Conservation (phyloP, 768 basidiomycete species). For the Pulveroboletus sp. region DNA sequence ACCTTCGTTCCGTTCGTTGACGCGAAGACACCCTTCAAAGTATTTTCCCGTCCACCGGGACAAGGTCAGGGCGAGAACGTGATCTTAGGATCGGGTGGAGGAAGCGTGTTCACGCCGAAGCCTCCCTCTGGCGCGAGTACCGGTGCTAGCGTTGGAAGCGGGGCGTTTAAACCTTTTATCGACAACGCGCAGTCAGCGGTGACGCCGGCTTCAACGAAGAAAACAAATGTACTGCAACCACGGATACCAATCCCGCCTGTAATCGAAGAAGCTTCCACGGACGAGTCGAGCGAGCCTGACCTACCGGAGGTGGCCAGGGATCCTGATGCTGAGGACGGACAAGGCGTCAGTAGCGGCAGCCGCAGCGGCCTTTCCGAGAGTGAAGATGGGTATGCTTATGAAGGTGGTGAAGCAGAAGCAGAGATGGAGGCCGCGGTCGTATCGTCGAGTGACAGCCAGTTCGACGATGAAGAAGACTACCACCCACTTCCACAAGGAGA, state of each 20-base stretch:
- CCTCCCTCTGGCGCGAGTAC: conserved; percentile 22
- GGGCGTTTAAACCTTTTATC: conserved; percentile 39
- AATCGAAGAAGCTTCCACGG: conserved; percentile 28
- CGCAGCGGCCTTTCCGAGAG: conserved; percentile 32
- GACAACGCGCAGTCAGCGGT: conserved; percentile 19
- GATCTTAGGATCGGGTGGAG: conserved; percentile 13
- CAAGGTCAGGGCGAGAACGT: conserved; percentile 41
- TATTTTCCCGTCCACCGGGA: conserved; percentile 66
- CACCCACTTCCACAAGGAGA: conserved; percentile 11
- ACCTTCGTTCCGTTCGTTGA: conserved; percentile 44
- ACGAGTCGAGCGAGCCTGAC: conserved; percentile 32
- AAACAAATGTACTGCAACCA: conserved; percentile 16
- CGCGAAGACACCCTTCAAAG: conserved; percentile 45
- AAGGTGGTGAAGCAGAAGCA: conserved; percentile 24
- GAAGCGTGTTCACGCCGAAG: conserved; percentile 45
- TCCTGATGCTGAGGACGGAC: conserved; percentile 25
- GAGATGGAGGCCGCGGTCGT: conserved; percentile 25
- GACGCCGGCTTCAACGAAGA: conserved; percentile 21
- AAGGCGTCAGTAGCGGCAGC: conserved; percentile 23
- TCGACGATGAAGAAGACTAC: conserved; percentile 30
- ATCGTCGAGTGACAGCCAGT: conserved; percentile 32
- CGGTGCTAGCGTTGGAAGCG: conserved; percentile 1
- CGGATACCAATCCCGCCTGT: conserved; percentile 19
- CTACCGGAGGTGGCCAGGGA: conserved; percentile 15
- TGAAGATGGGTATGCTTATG: conserved; percentile 34